Percentiles rank a stretch among this genome's conserved stretches.
These are phyloP conservation scores for Mortierella sp. DNA, from an alignment of 371 early-diverging fungal species.

Conservation along the genomic window DNA sequence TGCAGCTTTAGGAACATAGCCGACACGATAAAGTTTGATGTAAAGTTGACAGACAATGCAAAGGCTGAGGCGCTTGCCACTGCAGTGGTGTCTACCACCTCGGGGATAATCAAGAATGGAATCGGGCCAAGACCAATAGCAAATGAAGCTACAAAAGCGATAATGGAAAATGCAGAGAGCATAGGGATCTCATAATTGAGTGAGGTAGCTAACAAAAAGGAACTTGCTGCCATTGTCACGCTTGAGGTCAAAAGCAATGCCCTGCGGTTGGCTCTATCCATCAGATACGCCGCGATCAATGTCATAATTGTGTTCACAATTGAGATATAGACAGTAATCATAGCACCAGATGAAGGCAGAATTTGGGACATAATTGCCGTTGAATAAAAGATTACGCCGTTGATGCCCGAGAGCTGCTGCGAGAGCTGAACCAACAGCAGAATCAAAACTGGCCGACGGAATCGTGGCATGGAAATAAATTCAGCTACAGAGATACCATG, in stretches of 20 bases:
- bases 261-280: constrained; percentile 89
- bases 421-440: constrained; percentile 81
- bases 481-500: constrained; percentile 33
- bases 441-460: constrained; percentile 73
- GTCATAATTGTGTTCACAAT: constrained; percentile 85
- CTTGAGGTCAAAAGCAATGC: constrained; percentile 80
- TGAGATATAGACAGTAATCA: constrained; percentile 81
- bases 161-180: constrained; percentile 75
- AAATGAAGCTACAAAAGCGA: constrained; percentile 87
- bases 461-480: constrained; percentile 61
- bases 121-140: constrained; percentile 92
- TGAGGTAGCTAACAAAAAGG: constrained; percentile 70
- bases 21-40: constrained; percentile 78
- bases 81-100: constrained; percentile 82
- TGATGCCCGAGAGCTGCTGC: constrained; percentile 95
- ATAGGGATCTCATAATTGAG: constrained; percentile 64
- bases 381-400: constrained; percentile 92
- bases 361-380: constrained; percentile 79
- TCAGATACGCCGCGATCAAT: constrained; percentile 74
- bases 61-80: constrained; percentile 79
- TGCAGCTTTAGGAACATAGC: constrained; percentile 72
- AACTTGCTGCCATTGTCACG: constrained; percentile 69
- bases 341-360: constrained; percentile 72
- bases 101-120: constrained; percentile 88
- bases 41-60: constrained; percentile 81